Conservation (phyloP, 1,284 basidiomycete species). For the Boletus albobrunnescens region DNA sequence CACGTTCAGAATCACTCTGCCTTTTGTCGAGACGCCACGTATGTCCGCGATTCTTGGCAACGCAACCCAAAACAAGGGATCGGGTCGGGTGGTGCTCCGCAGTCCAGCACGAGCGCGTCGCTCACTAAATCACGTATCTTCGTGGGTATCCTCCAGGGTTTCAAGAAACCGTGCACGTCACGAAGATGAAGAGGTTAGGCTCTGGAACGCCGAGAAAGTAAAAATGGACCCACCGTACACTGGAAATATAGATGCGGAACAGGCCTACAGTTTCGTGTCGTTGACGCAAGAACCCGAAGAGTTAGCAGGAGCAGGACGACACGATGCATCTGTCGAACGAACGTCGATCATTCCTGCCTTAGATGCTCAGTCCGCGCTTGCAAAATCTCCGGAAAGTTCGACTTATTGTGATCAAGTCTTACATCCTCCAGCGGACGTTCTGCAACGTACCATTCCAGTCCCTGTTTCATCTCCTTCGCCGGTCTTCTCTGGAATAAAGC, state of each 20-base stretch:
- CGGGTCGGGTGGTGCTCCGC: constrained; percentile 16
- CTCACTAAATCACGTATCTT: constrained; percentile 33
- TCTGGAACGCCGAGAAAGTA: constrained; percentile 38
- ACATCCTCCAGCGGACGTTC: constrained; percentile 1
- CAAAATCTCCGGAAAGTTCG: constrained; percentile 9
- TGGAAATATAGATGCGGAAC: background rate
- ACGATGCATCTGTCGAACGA: constrained; percentile 5
- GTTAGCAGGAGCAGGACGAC: constrained; percentile 2
- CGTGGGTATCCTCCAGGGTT: constrained; percentile 32
- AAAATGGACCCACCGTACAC: constrained; percentile 8
- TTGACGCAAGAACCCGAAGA: constrained; percentile 7
- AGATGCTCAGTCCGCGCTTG: constrained; percentile 8
- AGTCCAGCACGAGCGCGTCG: constrained; percentile 19
- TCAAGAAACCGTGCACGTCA: constrained; percentile 23
- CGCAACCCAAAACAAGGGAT: constrained; percentile 9
- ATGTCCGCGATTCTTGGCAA: constrained; percentile 18
- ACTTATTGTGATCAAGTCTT: constrained; percentile 3
- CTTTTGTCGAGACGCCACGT: constrained; percentile 26
- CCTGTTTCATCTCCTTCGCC: constrained; percentile 2
- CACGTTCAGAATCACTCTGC: constrained; percentile 32
- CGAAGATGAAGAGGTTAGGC: constrained; percentile 29
- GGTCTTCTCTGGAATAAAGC: background rate
- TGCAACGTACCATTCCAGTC: background rate
- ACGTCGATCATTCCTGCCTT: constrained; percentile 5
- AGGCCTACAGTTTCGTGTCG: background rate